Percentiles rank a stretch among this genome's conserved stretches.
These are phyloP conservation scores for Pythium volutum DNA, from an alignment of 352 stramenopile species.

Conservation along the genomic window DNA sequence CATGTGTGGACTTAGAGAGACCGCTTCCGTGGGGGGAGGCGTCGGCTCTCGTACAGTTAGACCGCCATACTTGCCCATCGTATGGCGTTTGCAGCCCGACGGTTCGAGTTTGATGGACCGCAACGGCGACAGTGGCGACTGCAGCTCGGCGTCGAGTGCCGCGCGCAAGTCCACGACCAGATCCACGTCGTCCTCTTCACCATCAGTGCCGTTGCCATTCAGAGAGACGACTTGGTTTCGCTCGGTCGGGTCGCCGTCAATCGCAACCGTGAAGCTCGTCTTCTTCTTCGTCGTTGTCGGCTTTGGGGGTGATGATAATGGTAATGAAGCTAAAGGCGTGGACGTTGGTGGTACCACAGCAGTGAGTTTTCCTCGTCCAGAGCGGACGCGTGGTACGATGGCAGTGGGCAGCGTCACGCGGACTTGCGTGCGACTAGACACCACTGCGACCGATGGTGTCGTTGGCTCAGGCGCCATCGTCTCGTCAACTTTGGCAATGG, in stretches of 20 bases:
- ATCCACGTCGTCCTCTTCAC: constrained; percentile 5
- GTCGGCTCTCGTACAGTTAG: not conserved
- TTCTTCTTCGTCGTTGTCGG: not conserved
- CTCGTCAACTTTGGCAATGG: constrained; percentile 1
- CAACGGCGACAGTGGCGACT: constrained; percentile 35
- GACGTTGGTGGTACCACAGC: not conserved
- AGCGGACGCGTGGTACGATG: not conserved
- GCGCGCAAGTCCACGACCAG: constrained; percentile 20
- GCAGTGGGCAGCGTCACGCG: constrained; percentile 14
- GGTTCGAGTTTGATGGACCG: constrained; percentile 43
- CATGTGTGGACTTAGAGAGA: not conserved
- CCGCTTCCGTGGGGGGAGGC: not conserved
- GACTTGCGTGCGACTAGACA: not conserved
- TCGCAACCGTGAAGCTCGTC: constrained; percentile 12
- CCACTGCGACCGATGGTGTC: not conserved
- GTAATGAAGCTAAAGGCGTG: not conserved
- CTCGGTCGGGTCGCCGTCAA: constrained; percentile 11
- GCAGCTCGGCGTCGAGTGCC: constrained; percentile 12
- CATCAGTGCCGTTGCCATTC: not conserved
- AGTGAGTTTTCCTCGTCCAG: not conserved
- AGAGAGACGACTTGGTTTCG: not conserved
- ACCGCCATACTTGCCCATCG: constrained; percentile 31
- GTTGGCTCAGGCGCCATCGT: not conserved
- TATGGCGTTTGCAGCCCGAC: constrained; percentile 32
- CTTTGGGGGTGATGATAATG: not conserved